These are phyloP conservation scores for Aureoboletus auriporus DNA, from an alignment of 768 basidiomycete species.

Conservation along the genomic window DNA sequence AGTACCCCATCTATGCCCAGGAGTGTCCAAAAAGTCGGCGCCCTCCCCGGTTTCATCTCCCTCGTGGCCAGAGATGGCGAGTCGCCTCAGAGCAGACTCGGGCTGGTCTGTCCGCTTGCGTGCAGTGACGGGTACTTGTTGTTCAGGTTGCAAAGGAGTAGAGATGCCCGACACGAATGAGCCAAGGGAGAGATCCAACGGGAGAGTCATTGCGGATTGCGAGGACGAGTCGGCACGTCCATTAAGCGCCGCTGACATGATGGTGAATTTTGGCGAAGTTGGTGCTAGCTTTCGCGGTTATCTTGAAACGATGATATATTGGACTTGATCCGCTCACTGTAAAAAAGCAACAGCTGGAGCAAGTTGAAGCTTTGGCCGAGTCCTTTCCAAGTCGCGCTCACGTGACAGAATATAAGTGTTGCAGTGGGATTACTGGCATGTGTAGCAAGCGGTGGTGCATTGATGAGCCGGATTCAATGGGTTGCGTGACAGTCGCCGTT, in stretches of 20 bases:
- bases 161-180: conserved; percentile 50
- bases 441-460: no score
- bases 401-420: no score
- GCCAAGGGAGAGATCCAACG: conserved; percentile 55
- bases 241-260: conserved; percentile 35
- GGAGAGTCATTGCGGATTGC: conserved; percentile 43
- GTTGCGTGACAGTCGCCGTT: no score
- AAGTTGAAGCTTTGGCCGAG: no score
- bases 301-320: no score
- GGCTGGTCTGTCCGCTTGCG: conserved; percentile 39
- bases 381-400: no score
- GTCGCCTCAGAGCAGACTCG: conserved; percentile 37
- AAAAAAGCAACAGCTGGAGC: no score
- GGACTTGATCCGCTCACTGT: no score
- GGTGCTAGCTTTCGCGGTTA: no score
- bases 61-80: conserved; percentile 30
- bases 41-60: conserved; percentile 37
- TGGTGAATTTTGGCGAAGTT: no score
- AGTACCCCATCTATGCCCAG: conserved; percentile 49
- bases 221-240: conserved; percentile 37
- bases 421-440: no score
- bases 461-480: no score
- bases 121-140: conserved; percentile 23
- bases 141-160: conserved; percentile 47
- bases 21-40: conserved; percentile 51